A percentile compares a stretch with the other conserved stretches of the same genome.
Conservation (phyloP, 306 rosid species). For the Vicia sativa region DNA sequence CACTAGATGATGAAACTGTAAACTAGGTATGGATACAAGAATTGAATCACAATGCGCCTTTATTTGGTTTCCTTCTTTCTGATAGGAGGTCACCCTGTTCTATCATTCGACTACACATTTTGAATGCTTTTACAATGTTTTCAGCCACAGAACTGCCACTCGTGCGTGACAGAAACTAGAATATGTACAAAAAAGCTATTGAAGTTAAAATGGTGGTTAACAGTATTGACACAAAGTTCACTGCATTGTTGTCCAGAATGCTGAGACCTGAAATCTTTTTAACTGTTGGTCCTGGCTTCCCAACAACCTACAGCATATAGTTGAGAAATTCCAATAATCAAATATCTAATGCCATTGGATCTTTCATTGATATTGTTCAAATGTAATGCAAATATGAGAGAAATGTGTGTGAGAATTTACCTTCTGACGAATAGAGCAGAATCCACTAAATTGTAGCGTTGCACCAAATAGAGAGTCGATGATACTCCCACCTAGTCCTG, state of each 20-base stretch:
- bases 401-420: constrained; percentile 41
- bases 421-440: constrained; percentile 84
- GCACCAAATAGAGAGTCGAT: constrained; percentile 98
- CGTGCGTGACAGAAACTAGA: constrained; percentile 41
- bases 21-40: background rate
- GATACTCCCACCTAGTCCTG: constrained; percentile 76
- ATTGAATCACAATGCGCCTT: background rate
- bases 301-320: constrained; percentile 70
- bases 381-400: constrained; percentile 23
- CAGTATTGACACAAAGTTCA: constrained; percentile 72
- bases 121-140: constrained; percentile 16
- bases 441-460: constrained; percentile 87
- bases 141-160: background rate
- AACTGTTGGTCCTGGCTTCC: constrained; percentile 84
- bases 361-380: constrained; percentile 20
- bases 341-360: constrained; percentile 22
- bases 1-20: background rate
- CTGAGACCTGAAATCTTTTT: constrained; percentile 72
- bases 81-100: background rate
- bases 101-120: background rate
- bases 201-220: constrained; percentile 72
- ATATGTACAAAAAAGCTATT: constrained; percentile 56
- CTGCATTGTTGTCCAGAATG: constrained; percentile 88
- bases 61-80: constrained; percentile 7
- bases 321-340: constrained; percentile 27